Evolutionary conservation across 495 filamentous ascomycete genomes (phyloP).

Genomic region (Penicillium daleae): DNA sequence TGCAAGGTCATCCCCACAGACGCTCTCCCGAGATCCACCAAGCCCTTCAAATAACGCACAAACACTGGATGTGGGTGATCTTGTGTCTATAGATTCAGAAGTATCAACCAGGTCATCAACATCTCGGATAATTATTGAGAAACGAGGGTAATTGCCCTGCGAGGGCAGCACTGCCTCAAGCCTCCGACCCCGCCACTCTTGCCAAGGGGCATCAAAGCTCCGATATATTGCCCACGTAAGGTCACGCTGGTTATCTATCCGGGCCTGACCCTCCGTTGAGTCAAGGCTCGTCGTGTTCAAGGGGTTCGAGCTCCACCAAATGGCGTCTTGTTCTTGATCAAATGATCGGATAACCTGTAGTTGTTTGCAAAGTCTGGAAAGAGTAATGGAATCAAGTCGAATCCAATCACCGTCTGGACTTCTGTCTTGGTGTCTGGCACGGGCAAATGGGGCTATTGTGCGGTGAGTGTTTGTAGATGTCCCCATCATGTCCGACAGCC

Average conservation of each 20-base stretch:
- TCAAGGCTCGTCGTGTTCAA: not conserved
- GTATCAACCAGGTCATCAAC: not conserved
- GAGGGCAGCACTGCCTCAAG: not conserved
- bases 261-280: not conserved
- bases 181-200: not conserved
- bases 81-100: not conserved
- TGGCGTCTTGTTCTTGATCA: not conserved
- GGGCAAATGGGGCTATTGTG: not conserved
- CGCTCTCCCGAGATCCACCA: not conserved
- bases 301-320: not conserved
- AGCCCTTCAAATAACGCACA: not conserved
- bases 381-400: not conserved
- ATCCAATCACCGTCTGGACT: conserved; percentile 4
- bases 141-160: not conserved
- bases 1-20: conserved; percentile 1
- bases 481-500: not conserved
- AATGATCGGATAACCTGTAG: not conserved
- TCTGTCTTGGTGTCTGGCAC: not conserved
- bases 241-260: not conserved
- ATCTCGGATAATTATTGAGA: not conserved
- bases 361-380: not conserved
- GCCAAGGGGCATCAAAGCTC: conserved; percentile 6
- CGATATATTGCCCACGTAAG: conserved; percentile 1
- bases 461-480: not conserved
- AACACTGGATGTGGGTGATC: not conserved